Evolutionary conservation across 176 grass and related monocot species (phyloP).

Genomic region (Ensete glaucum): DNA sequence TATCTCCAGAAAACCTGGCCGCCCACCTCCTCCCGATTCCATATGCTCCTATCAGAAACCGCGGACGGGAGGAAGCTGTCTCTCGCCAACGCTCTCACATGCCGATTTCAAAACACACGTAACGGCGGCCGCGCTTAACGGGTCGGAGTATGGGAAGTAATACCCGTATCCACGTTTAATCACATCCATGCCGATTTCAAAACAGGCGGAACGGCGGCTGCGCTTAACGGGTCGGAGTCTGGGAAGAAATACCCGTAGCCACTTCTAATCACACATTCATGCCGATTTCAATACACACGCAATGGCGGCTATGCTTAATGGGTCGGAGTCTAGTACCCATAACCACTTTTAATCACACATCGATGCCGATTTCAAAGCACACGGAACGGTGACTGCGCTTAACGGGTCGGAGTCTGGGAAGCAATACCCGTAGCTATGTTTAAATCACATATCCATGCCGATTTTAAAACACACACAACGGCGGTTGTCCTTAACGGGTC

Average conservation of each 20-base stretch:
- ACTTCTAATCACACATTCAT: too few species aligned
- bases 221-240: too few species aligned
- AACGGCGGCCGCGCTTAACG: not conserved
- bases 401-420: too few species aligned
- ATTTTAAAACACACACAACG: not conserved
- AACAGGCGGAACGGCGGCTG: not conserved
- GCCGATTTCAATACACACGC: not conserved
- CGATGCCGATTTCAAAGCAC: not conserved
- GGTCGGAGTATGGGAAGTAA: too few species aligned
- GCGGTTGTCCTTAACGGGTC: not conserved
- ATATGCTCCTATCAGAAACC: not conserved
- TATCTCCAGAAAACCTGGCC: constrained; percentile 35
- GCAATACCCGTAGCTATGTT: too few species aligned
- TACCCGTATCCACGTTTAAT: too few species aligned
- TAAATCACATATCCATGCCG: not conserved
- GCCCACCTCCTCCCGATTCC: constrained; percentile 21
- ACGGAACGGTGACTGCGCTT: not conserved
- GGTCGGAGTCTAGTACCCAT: too few species aligned
- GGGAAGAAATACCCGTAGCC: too few species aligned
- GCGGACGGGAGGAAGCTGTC: not conserved
- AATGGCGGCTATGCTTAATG: not conserved
- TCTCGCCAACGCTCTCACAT: not conserved
- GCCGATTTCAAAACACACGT: not conserved
- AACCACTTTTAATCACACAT: too few species aligned
- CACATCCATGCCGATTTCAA: not conserved